These are phyloP conservation scores for Globisporangium nodosum DNA, from an alignment of 352 stramenopile species.

Conservation along the genomic window DNA sequence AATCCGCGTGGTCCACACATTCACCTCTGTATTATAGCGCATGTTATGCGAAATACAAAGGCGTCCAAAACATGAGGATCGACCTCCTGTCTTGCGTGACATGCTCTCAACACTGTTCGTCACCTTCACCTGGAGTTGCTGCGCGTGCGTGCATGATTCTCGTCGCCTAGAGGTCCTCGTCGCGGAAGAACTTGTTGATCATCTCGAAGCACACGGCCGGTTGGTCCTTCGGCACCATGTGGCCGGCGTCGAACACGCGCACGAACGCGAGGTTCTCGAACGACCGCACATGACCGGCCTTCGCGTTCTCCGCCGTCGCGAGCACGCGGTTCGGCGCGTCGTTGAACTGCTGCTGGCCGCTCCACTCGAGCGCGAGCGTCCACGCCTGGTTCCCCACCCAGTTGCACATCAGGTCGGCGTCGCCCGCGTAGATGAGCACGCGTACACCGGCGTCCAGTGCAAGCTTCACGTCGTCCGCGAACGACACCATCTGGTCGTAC, in stretches of 20 bases:
- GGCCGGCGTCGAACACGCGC: slow-evolving; percentile 90
- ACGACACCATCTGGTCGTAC: slow-evolving; percentile 9
- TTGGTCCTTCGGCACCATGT: slow-evolving; percentile 95
- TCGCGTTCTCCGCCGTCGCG: slow-evolving; percentile 12
- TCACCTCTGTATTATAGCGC: not conserved
- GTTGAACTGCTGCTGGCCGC: slow-evolving; percentile 84
- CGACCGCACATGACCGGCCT: slow-evolving; percentile 39
- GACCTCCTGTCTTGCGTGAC: not conserved
- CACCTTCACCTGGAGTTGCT: no score
- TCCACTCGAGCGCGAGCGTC: slow-evolving; percentile 92
- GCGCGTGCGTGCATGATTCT: no score
- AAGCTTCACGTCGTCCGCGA: slow-evolving; percentile 65
- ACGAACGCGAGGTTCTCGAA: slow-evolving; percentile 89
- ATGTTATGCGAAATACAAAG: not conserved
- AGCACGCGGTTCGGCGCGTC: slow-evolving; percentile 28
- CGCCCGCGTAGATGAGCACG: slow-evolving; percentile 95
- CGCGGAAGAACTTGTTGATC: slow-evolving; percentile 88
- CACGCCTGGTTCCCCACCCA: slow-evolving; percentile 95
- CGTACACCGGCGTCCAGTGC: slow-evolving; percentile 64
- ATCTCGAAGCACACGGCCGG: slow-evolving; percentile 87
- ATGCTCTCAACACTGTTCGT: not conserved
- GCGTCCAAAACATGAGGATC: not conserved
- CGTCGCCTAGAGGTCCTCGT: slow-evolving; percentile 27
- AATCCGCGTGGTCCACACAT: slow-evolving; percentile 10
- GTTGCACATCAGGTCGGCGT: slow-evolving; percentile 96